Conservation (phyloP, 2,329 filamentous ascomycete genomes). For the Venturia pyrina region DNA sequence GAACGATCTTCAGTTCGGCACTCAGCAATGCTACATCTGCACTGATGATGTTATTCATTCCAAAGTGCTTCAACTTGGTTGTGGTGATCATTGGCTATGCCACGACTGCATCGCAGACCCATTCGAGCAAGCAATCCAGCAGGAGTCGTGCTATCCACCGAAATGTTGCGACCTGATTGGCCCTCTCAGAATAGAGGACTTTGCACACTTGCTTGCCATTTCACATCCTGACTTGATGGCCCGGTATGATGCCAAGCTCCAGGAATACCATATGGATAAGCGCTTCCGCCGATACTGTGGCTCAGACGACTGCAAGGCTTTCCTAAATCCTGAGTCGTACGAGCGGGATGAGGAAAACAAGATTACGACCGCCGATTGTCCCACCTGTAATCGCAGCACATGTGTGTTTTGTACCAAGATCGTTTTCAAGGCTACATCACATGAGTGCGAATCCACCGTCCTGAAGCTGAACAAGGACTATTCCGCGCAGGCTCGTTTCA, state of each 20-base stretch:
- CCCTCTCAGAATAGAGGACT: neutral
- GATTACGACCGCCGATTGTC: neutral
- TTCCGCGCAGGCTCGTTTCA: slow-evolving; percentile 20
- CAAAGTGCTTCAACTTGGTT: neutral
- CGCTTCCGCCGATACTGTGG: neutral
- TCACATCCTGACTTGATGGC: neutral
- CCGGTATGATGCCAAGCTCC: neutral
- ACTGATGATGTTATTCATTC: neutral
- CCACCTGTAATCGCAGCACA: neutral
- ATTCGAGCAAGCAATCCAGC: neutral
- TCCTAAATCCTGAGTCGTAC: neutral
- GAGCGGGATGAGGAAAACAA: neutral
- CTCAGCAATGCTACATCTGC: slow-evolving; percentile 17
- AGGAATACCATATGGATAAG: neutral
- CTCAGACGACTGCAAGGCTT: neutral
- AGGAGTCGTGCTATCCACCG: neutral
- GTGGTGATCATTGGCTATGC: neutral
- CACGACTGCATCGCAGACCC: neutral
- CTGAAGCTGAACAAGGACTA: slow-evolving; percentile 17
- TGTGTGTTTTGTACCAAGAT: neutral
- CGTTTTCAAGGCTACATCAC: neutral
- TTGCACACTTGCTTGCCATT: neutral
- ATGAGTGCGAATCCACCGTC: neutral
- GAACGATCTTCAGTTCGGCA: slow-evolving; percentile 20
- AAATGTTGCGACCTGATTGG: neutral